phyloP scores from a whole-genome alignment of 805 yeast species.

The Zygosaccharomyces bailii region DNA sequence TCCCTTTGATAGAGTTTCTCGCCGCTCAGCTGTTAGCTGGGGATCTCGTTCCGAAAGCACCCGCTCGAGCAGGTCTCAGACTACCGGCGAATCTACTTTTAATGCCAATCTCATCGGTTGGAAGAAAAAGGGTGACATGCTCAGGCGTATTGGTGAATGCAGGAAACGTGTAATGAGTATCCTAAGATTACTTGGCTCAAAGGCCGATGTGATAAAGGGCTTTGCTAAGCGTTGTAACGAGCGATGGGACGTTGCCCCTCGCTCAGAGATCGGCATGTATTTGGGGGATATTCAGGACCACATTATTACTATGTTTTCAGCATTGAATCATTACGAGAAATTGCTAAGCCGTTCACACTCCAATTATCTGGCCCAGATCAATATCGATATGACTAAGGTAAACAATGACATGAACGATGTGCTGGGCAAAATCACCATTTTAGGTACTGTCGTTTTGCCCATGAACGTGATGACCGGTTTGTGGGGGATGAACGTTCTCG shows the following conservation, averaged over 20 bases:
- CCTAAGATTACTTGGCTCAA: constrained; percentile 76
- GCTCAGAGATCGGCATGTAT: constrained; percentile 88
- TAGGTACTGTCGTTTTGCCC: constrained; percentile 94
- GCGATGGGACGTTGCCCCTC: constrained; percentile 73
- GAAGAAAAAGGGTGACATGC: constrained; percentile 92
- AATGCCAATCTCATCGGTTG: constrained; percentile 57
- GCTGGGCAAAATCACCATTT: constrained; percentile 83
- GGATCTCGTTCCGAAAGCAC: constrained; percentile 18
- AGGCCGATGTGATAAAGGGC: constrained; percentile 97
- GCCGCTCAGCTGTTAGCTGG: constrained; percentile 20
- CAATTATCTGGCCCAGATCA: constrained; percentile 92
- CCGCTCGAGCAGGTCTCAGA: constrained; percentile 26
- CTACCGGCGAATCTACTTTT: constrained; percentile 37
- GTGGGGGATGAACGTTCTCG: constrained; percentile 98
- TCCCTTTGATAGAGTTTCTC: constrained; percentile 17
- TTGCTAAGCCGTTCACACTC: constrained; percentile 92
- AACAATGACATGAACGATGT: constrained; percentile 97
- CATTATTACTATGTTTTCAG: constrained; percentile 94
- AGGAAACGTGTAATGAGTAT: constrained; percentile 92
- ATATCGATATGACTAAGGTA: constrained; percentile 95
- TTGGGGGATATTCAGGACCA: constrained; percentile 98
- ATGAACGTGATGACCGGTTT: constrained; percentile 93
- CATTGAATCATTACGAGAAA: constrained; percentile 91
- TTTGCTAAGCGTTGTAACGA: constrained; percentile 89
- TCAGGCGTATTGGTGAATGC: constrained; percentile 91